Evolutionary conservation across 2,329 filamentous ascomycete genomes (phyloP).

Genomic region (Paramyrothecium sp.): DNA sequence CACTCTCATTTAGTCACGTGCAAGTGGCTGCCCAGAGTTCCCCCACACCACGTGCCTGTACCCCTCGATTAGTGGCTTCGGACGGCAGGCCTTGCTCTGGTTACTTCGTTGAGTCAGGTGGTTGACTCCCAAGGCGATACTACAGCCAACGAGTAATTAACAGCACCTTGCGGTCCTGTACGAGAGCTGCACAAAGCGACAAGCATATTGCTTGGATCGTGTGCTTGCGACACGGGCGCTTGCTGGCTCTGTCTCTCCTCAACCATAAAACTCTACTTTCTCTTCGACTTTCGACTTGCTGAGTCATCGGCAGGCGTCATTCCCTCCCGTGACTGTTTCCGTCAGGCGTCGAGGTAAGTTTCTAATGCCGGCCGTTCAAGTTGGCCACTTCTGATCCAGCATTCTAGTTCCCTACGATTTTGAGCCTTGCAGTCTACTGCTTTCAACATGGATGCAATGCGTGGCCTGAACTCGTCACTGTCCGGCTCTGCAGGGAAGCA

Average conservation of each 20-base stretch:
- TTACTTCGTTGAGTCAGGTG: conserved; percentile 17
- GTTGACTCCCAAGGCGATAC: conserved; percentile 9
- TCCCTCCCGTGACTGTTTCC: neutral
- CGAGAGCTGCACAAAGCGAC: neutral
- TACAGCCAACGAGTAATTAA: too few relatives aligned
- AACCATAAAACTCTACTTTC: neutral
- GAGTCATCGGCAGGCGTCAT: neutral
- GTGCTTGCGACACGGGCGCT: neutral
- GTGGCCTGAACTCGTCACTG: conserved; percentile 21
- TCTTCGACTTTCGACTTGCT: neutral
- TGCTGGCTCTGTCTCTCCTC: neutral
- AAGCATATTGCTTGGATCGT: neutral
- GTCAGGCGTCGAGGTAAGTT: neutral
- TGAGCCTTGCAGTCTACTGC: neutral
- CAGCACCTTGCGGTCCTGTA: neutral
- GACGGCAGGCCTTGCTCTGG: conserved; percentile 9
- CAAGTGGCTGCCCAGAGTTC: neutral
- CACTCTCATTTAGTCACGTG: too few relatives aligned
- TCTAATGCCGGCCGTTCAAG: neutral
- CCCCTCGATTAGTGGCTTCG: conserved; percentile 25
- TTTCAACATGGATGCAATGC: conserved; percentile 28
- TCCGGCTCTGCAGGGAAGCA: conserved; percentile 25
- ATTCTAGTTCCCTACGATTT: neutral
- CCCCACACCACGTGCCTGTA: conserved; percentile 20
- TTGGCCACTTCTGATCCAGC: neutral